Conservation (phyloP, 2,329 filamentous ascomycete species). For the Mycogone perniciosa region DNA sequence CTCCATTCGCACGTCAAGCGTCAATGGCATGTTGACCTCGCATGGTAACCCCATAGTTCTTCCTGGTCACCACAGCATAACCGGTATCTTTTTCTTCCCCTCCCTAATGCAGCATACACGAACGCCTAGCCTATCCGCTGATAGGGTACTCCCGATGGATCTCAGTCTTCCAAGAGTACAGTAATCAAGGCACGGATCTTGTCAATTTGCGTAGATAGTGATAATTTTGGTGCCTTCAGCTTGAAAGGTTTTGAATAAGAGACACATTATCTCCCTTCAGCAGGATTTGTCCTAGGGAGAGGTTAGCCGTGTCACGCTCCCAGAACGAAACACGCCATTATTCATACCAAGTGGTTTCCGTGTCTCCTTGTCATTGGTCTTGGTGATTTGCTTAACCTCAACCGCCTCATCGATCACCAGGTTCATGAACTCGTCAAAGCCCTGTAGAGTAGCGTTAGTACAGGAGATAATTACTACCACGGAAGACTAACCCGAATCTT, state of each 20-base stretch:
- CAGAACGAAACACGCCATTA: background rate
- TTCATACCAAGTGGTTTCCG: slow-evolving; percentile 67
- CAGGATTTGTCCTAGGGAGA: slow-evolving; percentile 67
- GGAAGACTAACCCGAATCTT: slow-evolving; percentile 71
- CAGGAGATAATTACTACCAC: too few species aligned
- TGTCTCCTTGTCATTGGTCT: slow-evolving; percentile 68
- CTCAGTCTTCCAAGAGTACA: background rate
- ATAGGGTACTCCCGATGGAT: background rate
- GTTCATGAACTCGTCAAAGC: slow-evolving; percentile 99
- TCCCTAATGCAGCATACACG: too few species aligned
- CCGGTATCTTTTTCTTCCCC: too few species aligned
- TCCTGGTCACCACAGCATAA: background rate
- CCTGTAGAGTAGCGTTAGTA: slow-evolving; percentile 43
- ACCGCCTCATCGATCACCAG: slow-evolving; percentile 92
- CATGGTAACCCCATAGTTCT: background rate
- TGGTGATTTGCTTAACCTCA: slow-evolving; percentile 80
- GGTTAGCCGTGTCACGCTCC: slow-evolving; percentile 18
- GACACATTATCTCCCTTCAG: slow-evolving; percentile 87
- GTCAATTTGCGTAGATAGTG: background rate
- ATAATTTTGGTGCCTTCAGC: slow-evolving; percentile 15
- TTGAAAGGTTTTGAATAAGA: slow-evolving; percentile 57
- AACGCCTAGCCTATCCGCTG: too few species aligned
- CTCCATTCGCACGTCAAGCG: slow-evolving; percentile 1
- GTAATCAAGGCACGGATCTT: background rate
- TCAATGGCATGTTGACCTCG: background rate